Base-by-base conservation (phyloP, 768 basidiomycete species). In the Pleurotus ostreatus region DNA sequence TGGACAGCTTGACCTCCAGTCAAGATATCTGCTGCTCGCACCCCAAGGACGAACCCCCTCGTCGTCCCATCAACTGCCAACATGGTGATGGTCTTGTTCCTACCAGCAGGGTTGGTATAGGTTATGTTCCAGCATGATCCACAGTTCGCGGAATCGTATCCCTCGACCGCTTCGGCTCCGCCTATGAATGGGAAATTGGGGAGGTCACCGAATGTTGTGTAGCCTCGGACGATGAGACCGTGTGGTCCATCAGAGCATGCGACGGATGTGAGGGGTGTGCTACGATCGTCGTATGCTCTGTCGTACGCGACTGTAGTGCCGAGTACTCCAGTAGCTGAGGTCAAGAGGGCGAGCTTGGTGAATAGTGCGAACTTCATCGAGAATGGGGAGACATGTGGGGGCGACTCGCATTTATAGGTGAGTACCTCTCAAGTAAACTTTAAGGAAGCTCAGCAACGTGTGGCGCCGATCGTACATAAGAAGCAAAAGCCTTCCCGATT, bases 211-310 rank as follows among this genome's bases (percentile, higher is more conserved):
- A 80, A 74, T 18, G 71, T 76, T 3, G 65, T 68, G 64, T 68
- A 79, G 63, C 74, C 51, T 46, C 64, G 64, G 12, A 69, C 70
- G 11, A 70, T 26, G 16, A 83, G 68, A 15, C 80, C 81, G 56
- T 79, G 66, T 11, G 63, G 53, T 15, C 80, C 80, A 52, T 75
- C 70, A 1, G 79, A 81, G 70, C 83, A 84, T 44, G 76, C 71
- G 39, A 81, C 74, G 2, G 55, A 64, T 49, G 58, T 43, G 26
- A 81, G 68, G 30, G 72, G 72, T 5, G 62, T 61, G 5, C 48
- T 40, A 6, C 49, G 45, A 2, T 71, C 64, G 57, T 82, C 83
- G 62, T 78, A 84, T 5, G 62, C 37, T 45, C 58, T 25, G 63
- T 82, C 78, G 59, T 67, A 81, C 46, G 76, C 58, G 1, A 62